A percentile compares a stretch with the other conserved stretches of the same genome.
Conservation (phyloP, 805 yeast genomes). For the Metschnikowia aberdeeniae region DNA sequence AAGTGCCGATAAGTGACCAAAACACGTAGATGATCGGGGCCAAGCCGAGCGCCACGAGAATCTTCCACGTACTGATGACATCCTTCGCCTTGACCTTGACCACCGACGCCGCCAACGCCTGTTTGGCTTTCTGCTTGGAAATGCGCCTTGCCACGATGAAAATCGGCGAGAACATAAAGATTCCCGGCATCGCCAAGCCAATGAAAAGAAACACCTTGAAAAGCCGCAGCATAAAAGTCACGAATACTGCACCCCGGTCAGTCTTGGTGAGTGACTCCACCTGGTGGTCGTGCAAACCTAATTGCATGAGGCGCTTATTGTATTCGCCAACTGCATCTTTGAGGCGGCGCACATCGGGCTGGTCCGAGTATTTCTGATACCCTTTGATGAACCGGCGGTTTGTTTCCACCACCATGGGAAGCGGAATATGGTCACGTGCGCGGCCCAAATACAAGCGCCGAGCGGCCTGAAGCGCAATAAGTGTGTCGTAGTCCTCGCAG, state of each 20-base stretch:
- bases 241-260: constrained; percentile 20
- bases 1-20: constrained; percentile 31
- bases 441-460: constrained; percentile 36
- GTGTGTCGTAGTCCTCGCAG: constrained; percentile 39
- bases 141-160: constrained; percentile 33
- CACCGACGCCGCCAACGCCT: constrained; percentile 36
- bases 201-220: constrained; percentile 26
- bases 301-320: constrained; percentile 26
- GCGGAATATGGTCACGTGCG: constrained; percentile 32
- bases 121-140: constrained; percentile 32
- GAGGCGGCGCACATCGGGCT: constrained; percentile 31
- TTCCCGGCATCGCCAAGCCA: constrained; percentile 36
- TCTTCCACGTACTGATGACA: constrained; percentile 43
- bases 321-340: constrained; percentile 30
- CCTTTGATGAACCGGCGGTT: constrained; percentile 37
- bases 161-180: constrained; percentile 37
- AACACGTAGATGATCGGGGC: constrained; percentile 40
- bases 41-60: constrained; percentile 37
- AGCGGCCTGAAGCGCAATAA: constrained; percentile 42
- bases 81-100: constrained; percentile 41
- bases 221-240: constrained; percentile 25
- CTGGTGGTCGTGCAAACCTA: constrained; percentile 41
- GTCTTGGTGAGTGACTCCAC: constrained; percentile 27
- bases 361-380: constrained; percentile 29
- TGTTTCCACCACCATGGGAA: constrained; percentile 41